phyloP scores from a whole-genome alignment of 106 monocot genomes.

The Acorus calamus region DNA sequence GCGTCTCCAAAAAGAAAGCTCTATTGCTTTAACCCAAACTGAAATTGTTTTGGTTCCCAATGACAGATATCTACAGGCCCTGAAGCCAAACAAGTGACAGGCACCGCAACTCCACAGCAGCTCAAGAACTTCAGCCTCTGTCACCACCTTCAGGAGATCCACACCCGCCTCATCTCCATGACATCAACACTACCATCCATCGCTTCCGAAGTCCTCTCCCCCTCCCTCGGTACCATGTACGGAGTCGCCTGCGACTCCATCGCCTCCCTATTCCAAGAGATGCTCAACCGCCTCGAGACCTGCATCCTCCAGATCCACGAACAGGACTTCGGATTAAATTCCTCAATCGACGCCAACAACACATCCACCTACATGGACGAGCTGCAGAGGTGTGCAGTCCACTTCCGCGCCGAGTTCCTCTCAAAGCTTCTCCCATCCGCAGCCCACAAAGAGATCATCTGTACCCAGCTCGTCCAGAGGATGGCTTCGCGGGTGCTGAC shows the following conservation, averaged over 20 bases:
- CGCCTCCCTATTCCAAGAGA: conserved; percentile 70
- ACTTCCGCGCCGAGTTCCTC: conserved; percentile 76
- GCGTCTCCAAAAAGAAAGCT: too few relatives aligned
- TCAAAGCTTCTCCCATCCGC: conserved; percentile 60
- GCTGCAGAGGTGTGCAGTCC: conserved; percentile 51
- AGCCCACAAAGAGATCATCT: conserved; percentile 55
- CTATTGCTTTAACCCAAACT: too few relatives aligned
- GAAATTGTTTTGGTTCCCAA: background rate
- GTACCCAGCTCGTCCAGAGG: conserved; percentile 50
- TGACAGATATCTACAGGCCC: conserved; percentile 76
- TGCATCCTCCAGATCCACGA: conserved; percentile 73
- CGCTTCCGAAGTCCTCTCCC: conserved; percentile 61
- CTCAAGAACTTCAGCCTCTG: conserved; percentile 85
- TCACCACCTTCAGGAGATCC: conserved; percentile 83
- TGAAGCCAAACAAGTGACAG: conserved; percentile 84
- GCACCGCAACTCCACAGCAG: conserved; percentile 64
- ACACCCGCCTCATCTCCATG: conserved; percentile 39
- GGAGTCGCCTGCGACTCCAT: conserved; percentile 78
- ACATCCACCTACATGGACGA: conserved; percentile 88
- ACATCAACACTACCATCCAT: conserved; percentile 40
- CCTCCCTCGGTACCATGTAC: conserved; percentile 60
- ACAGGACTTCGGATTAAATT: conserved; percentile 62
- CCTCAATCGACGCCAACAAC: conserved; percentile 38
- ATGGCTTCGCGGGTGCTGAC: conserved; percentile 73
- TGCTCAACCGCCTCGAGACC: conserved; percentile 76